A percentile compares a stretch with the other conserved stretches of the same genome.
Evolutionary conservation across 108 stramenopile species (phyloP).

Genomic region (Epipyxis sp.): DNA sequence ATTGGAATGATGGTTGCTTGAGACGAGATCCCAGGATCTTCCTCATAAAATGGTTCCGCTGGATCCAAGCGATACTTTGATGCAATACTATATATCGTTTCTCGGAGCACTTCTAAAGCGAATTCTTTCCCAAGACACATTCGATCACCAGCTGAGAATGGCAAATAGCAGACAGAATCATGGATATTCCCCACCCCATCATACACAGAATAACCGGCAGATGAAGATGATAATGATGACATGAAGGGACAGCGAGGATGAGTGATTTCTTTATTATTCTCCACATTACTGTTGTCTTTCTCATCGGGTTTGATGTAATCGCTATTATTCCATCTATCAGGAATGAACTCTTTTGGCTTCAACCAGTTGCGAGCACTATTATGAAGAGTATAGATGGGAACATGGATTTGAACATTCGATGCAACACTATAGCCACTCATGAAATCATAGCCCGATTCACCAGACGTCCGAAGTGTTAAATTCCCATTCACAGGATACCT

Average conservation of each 20-base stretch:
- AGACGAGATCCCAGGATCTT: neutral
- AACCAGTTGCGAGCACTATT: neutral
- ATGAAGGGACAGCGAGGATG: neutral
- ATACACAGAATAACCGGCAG: neutral
- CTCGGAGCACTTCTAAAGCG: neutral
- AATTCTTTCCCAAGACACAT: neutral
- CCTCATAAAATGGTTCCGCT: neutral
- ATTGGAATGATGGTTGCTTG: neutral
- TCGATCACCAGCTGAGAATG: neutral
- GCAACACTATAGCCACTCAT: neutral
- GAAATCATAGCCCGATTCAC: neutral
- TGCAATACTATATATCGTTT: neutral
- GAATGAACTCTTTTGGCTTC: neutral
- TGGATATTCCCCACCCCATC: neutral
- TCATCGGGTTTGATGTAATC: too few relatives aligned
- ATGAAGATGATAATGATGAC: neutral
- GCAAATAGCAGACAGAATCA: neutral
- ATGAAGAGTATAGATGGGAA: neutral
- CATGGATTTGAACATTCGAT: neutral
- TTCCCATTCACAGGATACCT: neutral
- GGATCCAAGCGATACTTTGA: neutral
- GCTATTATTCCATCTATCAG: neutral
- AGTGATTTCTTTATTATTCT: too few relatives aligned
- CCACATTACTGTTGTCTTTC: too few relatives aligned
- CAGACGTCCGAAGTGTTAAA: neutral